phyloP scores from a whole-genome alignment of 148 eudicot species.

The Spergularia marina region DNA sequence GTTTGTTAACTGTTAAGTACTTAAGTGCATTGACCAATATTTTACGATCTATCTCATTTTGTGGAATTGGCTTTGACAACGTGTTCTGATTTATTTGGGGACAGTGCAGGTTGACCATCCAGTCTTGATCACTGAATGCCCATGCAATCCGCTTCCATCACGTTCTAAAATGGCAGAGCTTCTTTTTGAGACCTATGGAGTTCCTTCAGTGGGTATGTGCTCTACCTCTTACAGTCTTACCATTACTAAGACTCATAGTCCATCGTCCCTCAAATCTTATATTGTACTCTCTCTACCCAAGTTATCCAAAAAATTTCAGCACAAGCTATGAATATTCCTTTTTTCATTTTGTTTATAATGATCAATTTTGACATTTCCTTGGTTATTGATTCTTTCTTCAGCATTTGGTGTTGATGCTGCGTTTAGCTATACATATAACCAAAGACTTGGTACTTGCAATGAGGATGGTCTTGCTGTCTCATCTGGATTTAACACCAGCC shows the following conservation, averaged over 20 bases:
- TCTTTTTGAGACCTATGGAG: constrained; percentile 95
- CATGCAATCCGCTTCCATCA: constrained; percentile 86
- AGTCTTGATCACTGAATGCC: constrained; percentile 89
- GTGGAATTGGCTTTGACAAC: constrained; percentile 16
- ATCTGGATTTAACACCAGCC: constrained; percentile 91
- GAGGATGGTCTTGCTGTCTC: constrained; percentile 73
- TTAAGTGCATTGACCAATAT: not conserved
- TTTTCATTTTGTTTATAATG: not conserved
- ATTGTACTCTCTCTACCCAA: not conserved
- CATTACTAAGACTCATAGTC: not conserved
- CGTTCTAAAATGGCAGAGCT: constrained; percentile 98
- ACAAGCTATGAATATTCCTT: not conserved
- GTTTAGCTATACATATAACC: constrained; percentile 86
- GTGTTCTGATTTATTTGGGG: constrained; percentile 37
- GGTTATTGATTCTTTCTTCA: constrained; percentile 27
- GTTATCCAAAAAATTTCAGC: not conserved
- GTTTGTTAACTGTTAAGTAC: not conserved
- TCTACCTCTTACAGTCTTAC: not conserved
- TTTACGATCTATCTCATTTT: not conserved
- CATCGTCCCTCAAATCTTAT: not conserved
- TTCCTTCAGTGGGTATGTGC: constrained; percentile 90
- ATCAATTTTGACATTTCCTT: not conserved
- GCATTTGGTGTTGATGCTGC: constrained; percentile 98
- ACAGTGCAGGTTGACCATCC: constrained; percentile 88
- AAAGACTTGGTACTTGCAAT: constrained; percentile 71